Evolutionary conservation across 306 rosid species (phyloP).

Genomic region (Castanea sativa): DNA sequence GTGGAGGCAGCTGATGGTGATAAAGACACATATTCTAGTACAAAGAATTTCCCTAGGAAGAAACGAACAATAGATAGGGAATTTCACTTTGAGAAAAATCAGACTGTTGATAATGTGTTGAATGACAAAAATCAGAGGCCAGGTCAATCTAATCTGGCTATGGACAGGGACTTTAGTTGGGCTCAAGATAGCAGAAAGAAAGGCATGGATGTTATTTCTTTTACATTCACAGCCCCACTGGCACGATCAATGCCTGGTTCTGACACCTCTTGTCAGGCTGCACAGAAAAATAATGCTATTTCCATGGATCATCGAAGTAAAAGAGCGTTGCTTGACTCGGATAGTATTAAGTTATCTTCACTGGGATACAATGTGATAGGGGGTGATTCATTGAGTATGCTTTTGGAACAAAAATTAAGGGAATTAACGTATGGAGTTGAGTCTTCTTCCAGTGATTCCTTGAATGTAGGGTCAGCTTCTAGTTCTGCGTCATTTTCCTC

Average conservation of each 20-base stretch:
- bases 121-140: slow-evolving; percentile 57
- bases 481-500: slow-evolving; percentile 42
- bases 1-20: slow-evolving; percentile 55
- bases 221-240: slow-evolving; percentile 93
- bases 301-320: slow-evolving; percentile 57
- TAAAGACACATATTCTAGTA: slow-evolving; percentile 59
- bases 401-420: slow-evolving; percentile 84
- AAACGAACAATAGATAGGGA: slow-evolving; percentile 75
- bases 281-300: slow-evolving; percentile 30
- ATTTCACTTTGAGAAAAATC: slow-evolving; percentile 51
- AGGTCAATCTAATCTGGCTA: slow-evolving; percentile 39
- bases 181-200: slow-evolving; percentile 58
- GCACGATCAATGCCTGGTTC: slow-evolving; percentile 52
- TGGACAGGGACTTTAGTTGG: slow-evolving; percentile 44
- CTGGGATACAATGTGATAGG: slow-evolving; percentile 70
- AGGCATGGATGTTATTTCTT: slow-evolving; percentile 88
- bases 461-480: slow-evolving; percentile 44
- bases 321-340: slow-evolving; percentile 54
- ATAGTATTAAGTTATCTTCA: slow-evolving; percentile 52
- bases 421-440: slow-evolving; percentile 61
- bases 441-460: slow-evolving; percentile 38
- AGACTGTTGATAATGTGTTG: slow-evolving; percentile 43
- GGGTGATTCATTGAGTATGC: slow-evolving; percentile 79
- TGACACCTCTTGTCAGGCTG: slow-evolving; percentile 45
- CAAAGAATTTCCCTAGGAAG: slow-evolving; percentile 71